These are phyloP conservation scores for Ceratocystis variospora DNA, from an alignment of 2,329 filamentous ascomycete genomes.

Conservation along the genomic window DNA sequence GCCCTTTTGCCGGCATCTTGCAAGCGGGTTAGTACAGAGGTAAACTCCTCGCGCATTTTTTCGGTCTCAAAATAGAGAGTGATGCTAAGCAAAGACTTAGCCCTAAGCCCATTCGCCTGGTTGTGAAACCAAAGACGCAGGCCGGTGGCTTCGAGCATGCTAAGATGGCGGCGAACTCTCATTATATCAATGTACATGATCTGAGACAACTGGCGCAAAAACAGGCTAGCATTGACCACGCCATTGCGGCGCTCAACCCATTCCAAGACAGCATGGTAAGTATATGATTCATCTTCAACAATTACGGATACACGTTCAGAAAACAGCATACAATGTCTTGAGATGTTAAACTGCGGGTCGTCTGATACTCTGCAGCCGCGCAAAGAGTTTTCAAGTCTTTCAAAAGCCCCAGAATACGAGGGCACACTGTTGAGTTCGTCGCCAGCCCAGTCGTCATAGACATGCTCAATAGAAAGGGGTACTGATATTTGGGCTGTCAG, in stretches of 20 bases:
- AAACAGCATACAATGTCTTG: constrained; percentile 11
- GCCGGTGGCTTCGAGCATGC: background rate
- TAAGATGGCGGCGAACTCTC: background rate
- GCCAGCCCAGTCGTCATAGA: background rate
- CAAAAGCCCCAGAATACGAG: background rate
- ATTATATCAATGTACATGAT: constrained; percentile 15
- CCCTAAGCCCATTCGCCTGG: background rate
- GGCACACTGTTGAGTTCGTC: background rate
- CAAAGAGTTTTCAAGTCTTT: constrained; percentile 1
- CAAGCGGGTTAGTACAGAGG: background rate
- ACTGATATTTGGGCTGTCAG: constrained; percentile 3
- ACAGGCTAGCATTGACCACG: background rate
- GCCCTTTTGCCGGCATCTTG: background rate
- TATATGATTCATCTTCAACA: constrained; percentile 3
- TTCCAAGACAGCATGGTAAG: constrained; percentile 10
- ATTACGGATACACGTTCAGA: constrained; percentile 3
- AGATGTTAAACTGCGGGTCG: constrained; percentile 9
- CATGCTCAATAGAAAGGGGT: background rate
- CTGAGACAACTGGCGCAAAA: constrained; percentile 9
- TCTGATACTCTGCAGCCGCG: constrained; percentile 10
- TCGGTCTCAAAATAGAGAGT: constrained; percentile 3
- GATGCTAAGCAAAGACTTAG: background rate
- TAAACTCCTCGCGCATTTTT: background rate
- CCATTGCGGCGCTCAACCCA: constrained; percentile 11
- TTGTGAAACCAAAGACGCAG: constrained; percentile 6